Evolutionary conservation across 2,329 filamentous ascomycete species (phyloP).

Genomic region (Mollisiaceae sp.): DNA sequence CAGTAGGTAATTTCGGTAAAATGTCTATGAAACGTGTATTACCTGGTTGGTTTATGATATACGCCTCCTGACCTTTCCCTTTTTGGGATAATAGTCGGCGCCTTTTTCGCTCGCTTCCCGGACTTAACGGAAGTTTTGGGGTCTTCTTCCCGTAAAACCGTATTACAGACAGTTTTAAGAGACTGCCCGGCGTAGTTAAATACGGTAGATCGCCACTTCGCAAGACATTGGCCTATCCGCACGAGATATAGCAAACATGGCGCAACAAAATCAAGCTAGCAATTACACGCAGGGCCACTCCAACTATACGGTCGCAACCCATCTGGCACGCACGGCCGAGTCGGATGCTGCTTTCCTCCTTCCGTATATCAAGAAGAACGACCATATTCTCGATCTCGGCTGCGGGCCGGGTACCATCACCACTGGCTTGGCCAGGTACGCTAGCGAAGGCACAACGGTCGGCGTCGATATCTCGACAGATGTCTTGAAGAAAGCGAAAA

Average conservation of each 20-base stretch:
- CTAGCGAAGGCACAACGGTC: constrained; percentile 45
- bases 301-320: constrained; percentile 26
- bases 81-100: too few species aligned
- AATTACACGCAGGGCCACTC: constrained; percentile 29
- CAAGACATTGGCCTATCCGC: too few species aligned
- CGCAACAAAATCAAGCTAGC: constrained; percentile 20
- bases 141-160: too few species aligned
- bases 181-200: too few species aligned
- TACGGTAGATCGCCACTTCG: too few species aligned
- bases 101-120: too few species aligned
- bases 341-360: constrained; percentile 41
- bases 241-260: constrained; percentile 17
- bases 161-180: too few species aligned
- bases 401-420: constrained; percentile 58
- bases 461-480: constrained; percentile 45
- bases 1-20: too few species aligned
- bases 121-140: too few species aligned
- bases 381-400: constrained; percentile 51
- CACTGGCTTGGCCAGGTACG: constrained; percentile 47
- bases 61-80: too few species aligned
- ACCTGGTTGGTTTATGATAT: too few species aligned
- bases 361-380: constrained; percentile 43
- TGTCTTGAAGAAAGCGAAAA: constrained; percentile 23
- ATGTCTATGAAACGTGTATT: too few species aligned
- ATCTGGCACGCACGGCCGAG: constrained; percentile 24